Base-by-base conservation (phyloP, 139 green algal species). In the Chlamydomonas asymmetrica region DNA sequence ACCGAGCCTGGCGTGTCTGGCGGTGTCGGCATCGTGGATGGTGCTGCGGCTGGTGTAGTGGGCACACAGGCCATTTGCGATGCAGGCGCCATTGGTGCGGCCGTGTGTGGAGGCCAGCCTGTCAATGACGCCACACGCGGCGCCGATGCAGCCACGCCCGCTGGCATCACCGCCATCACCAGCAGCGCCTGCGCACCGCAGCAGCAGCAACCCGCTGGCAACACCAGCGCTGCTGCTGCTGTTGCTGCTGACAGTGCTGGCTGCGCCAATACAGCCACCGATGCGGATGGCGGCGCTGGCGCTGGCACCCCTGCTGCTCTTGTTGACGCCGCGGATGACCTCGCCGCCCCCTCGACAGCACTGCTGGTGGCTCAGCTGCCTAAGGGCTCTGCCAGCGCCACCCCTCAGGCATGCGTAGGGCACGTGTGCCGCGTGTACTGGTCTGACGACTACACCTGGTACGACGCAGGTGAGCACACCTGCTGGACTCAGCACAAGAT, bases 361-460 rank as follows among this genome's bases (percentile, higher is more conserved):
- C 54, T 29, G 6, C 7, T n/a, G 31, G 32, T 39, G 43, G 8
- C 23, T 31, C 32, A 23, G 23, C 71, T 77, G 41, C 59, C 41
- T 1, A n/a, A 8, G 4, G 71, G 71, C 32, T 38, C 6, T 16
- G 59, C 71, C 43, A 5, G 4, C 71, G 7, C 23, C 1, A 4
- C 22, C 27, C 71, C 71, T 25, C n/a, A 22, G 7, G 43, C 20
- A 3, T 62, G 41, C 59, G 41, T 63, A 1, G 71, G 71, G 32
- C 77, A 64, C 49, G 81, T 69, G 70, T 78, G 65, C 61, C 82
- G 84, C 18, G 41, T 96, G 38, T 92, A 81, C 61, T 96, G 88
- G 88, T 54, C 68, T 0, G 89, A 89, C 39, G 91, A 96, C 66
- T 38, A 65, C 5, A 86, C 86, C 34, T 96, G 91, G 91, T 96